Percentiles rank a stretch among this genome's conserved stretches.
phyloP scores from a whole-genome alignment of 2,329 filamentous ascomycete genomes.

The Amauroascus niger region DNA sequence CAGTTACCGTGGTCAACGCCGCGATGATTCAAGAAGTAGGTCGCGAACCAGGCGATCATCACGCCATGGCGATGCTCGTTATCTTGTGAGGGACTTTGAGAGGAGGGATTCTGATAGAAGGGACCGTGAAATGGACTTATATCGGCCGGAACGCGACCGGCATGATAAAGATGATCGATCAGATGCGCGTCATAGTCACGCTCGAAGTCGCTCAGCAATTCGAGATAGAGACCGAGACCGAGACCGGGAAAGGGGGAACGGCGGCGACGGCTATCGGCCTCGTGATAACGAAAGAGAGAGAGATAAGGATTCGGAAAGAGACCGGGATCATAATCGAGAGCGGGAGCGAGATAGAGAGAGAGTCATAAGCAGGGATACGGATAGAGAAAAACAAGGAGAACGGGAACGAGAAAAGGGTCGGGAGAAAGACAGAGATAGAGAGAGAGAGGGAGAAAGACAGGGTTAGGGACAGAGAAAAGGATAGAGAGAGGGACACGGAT shows the following conservation, averaged over 20 bases:
- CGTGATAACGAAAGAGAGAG: conserved; percentile 7
- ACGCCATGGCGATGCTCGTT: conserved; percentile 18
- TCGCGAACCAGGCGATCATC: conserved; percentile 20
- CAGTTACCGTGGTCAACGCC: conserved; percentile 18
- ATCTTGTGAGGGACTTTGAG: conserved; percentile 4
- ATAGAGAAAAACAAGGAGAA: conserved; percentile 3
- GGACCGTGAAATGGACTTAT: conserved; percentile 16
- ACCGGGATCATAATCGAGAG: conserved; percentile 10
- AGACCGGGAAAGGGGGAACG: conserved; percentile 4
- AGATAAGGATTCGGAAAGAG: conserved; percentile 18
- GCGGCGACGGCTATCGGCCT: no score
- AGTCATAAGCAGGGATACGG: conserved; percentile 6
- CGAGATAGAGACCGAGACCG: conserved; percentile 6
- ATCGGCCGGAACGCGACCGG: conserved; percentile 16
- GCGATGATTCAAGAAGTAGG: conserved; percentile 22
- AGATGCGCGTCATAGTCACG: conserved; percentile 25
- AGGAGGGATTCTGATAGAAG: conserved; percentile 11
- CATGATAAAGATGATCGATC: conserved; percentile 26
- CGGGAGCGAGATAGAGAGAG: conserved; percentile 12
- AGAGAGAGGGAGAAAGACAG: conserved; percentile 11
- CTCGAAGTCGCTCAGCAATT: conserved; percentile 24
- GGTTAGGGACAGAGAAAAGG: conserved; percentile 14
- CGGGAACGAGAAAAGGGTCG: conserved; percentile 17
- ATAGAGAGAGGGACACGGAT: conserved; percentile 16
- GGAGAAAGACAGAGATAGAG: conserved; percentile 12